Evolutionary conservation across 805 yeast species (phyloP).

Genomic region (Torulaspora indica): DNA sequence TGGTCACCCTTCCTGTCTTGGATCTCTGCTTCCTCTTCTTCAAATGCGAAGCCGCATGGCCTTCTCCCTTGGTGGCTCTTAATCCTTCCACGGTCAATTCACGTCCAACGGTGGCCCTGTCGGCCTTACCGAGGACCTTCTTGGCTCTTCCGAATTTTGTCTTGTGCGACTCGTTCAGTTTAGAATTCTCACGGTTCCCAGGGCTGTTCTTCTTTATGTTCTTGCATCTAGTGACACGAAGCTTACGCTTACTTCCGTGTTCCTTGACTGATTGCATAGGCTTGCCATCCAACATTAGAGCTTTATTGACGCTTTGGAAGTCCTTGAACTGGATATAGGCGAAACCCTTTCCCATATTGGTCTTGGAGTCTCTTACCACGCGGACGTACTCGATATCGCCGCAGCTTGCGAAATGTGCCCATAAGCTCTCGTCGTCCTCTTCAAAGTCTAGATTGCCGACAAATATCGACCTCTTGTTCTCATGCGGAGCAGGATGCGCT

Average conservation of each 20-base stretch:
- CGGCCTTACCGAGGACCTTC: slow-evolving; percentile 72
- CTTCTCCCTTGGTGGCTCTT: slow-evolving; percentile 68
- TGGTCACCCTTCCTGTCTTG: slow-evolving; percentile 45
- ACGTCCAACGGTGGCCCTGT: slow-evolving; percentile 62
- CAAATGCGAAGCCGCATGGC: slow-evolving; percentile 51
- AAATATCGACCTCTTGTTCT: slow-evolving; percentile 76
- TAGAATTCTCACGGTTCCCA: slow-evolving; percentile 26
- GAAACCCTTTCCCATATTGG: slow-evolving; percentile 95
- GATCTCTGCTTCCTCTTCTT: slow-evolving; percentile 47
- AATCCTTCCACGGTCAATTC: slow-evolving; percentile 61
- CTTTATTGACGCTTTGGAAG: slow-evolving; percentile 68
- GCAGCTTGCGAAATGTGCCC: slow-evolving; percentile 67
- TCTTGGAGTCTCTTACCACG: slow-evolving; percentile 84
- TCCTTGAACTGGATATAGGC: slow-evolving; percentile 90
- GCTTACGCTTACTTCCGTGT: slow-evolving; percentile 45
- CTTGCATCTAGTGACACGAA: slow-evolving; percentile 74
- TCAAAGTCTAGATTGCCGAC: slow-evolving; percentile 94
- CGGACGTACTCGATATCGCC: slow-evolving; percentile 85
- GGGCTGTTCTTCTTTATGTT: slow-evolving; percentile 34
- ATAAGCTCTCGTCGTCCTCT: slow-evolving; percentile 82
- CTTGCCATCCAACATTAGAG: slow-evolving; percentile 70
- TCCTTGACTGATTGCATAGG: slow-evolving; percentile 38
- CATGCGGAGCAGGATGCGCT: slow-evolving; percentile 85
- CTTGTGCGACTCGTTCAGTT: slow-evolving; percentile 60
- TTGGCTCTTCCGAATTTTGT: slow-evolving; percentile 78